phyloP scores from a whole-genome alignment of 2,329 filamentous ascomycete species.

The Pseudocercospora cruenta region DNA sequence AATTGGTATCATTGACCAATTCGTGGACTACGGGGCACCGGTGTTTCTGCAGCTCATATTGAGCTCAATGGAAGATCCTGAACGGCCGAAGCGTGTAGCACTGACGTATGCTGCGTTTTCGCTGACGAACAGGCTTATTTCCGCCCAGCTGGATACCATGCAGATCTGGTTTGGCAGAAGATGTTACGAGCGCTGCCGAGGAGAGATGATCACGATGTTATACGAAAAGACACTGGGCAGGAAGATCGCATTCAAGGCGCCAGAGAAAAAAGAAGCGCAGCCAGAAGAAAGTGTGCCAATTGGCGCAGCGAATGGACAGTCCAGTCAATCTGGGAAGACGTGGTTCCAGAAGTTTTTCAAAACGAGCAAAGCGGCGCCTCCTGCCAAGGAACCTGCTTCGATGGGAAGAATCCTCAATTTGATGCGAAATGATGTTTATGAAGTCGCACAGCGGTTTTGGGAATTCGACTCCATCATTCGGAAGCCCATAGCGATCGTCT shows the following conservation, averaged over 20 bases:
- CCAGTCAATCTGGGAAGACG: neutral
- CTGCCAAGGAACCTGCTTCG: slow-evolving; percentile 65
- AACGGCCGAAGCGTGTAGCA: slow-evolving; percentile 58
- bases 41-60: slow-evolving; percentile 74
- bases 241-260: slow-evolving; percentile 55
- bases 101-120: slow-evolving; percentile 68
- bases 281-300: slow-evolving; percentile 22
- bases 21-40: slow-evolving; percentile 60
- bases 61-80: slow-evolving; percentile 63
- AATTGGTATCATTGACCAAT: slow-evolving; percentile 67
- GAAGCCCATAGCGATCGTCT: slow-evolving; percentile 74
- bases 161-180: slow-evolving; percentile 81
- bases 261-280: slow-evolving; percentile 16
- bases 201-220: slow-evolving; percentile 83
- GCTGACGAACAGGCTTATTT: slow-evolving; percentile 62
- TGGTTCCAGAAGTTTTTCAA: slow-evolving; percentile 21
- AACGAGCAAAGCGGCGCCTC: slow-evolving; percentile 36
- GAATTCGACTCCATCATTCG: slow-evolving; percentile 77
- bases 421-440: slow-evolving; percentile 79
- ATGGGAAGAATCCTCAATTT: slow-evolving; percentile 91
- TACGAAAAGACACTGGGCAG: slow-evolving; percentile 76
- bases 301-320: slow-evolving; percentile 23
- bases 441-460: slow-evolving; percentile 82
- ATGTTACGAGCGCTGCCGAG: slow-evolving; percentile 79
- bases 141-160: slow-evolving; percentile 69